phyloP scores from a whole-genome alignment of 2,329 filamentous ascomycete species.

The Pseudocercospora crystallina region DNA sequence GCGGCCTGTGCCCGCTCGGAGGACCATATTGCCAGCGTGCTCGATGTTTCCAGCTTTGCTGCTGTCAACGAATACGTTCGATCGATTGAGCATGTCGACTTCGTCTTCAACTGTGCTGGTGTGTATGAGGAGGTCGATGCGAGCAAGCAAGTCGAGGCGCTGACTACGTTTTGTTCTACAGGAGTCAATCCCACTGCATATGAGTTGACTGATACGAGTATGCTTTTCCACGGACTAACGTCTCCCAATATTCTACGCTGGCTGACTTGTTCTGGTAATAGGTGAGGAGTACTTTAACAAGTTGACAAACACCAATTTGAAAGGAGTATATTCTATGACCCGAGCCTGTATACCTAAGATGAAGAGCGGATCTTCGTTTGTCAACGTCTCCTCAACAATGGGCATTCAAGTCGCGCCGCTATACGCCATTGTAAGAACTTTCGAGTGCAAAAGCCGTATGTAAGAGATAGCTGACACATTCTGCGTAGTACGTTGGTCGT shows the following conservation, averaged over 20 bases:
- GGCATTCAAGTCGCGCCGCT: constrained; percentile 37
- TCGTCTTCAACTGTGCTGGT: constrained; percentile 44
- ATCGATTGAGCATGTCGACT: constrained; percentile 35
- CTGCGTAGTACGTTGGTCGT: too few relatives aligned
- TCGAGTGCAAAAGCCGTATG: not conserved
- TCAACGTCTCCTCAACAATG: constrained; percentile 46
- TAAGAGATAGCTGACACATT: not conserved
- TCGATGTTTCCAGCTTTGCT: constrained; percentile 33
- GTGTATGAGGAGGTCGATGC: too few relatives aligned
- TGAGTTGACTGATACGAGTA: constrained; percentile 35
- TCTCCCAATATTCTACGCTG: not conserved
- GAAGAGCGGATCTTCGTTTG: constrained; percentile 28
- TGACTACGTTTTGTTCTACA: too few relatives aligned
- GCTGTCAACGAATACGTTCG: constrained; percentile 28
- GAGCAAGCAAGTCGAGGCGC: too few relatives aligned
- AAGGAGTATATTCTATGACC: constrained; percentile 43
- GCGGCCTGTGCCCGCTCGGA: constrained; percentile 17
- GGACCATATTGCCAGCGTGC: constrained; percentile 15
- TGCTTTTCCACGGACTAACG: not conserved
- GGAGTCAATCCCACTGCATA: constrained; percentile 35
- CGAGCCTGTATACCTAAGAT: constrained; percentile 42
- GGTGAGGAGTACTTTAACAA: constrained; percentile 45
- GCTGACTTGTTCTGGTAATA: not conserved
- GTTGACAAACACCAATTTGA: constrained; percentile 41
- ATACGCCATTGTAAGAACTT: constrained; percentile 34